Conservation (phyloP, 2,329 filamentous ascomycete genomes). For the Whalleya microplaca region DNA sequence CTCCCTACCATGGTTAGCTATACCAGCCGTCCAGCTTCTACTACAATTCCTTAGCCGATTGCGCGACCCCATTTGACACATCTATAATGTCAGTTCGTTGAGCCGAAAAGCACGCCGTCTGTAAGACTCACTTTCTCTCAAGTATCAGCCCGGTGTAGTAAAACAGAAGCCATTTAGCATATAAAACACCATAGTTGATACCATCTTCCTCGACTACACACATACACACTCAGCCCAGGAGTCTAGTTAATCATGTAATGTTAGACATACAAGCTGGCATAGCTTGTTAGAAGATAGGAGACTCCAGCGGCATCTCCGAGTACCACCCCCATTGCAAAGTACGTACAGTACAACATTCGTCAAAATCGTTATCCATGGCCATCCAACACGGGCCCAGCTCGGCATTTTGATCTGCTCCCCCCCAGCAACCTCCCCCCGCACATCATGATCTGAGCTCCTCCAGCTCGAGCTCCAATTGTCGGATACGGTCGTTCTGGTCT, state of each 20-base stretch:
- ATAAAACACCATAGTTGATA: background rate
- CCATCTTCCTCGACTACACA: slow-evolving; percentile 1
- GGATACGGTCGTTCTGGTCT: slow-evolving; percentile 70
- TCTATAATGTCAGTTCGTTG: too few relatives aligned
- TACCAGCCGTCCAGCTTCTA: too few relatives aligned
- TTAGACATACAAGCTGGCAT: slow-evolving; percentile 20
- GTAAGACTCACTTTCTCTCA: background rate
- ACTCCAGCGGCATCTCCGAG: slow-evolving; percentile 8
- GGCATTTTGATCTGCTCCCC: slow-evolving; percentile 18
- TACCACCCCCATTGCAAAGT: slow-evolving; percentile 22
- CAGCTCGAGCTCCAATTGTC: slow-evolving; percentile 69
- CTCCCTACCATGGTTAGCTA: too few relatives aligned
- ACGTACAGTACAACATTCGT: slow-evolving; percentile 33
- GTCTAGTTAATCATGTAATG: background rate
- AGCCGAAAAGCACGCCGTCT: too few relatives aligned
- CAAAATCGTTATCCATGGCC: slow-evolving; percentile 30
- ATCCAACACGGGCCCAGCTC: slow-evolving; percentile 12
- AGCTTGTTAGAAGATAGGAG: slow-evolving; percentile 21
- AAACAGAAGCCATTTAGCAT: too few relatives aligned
- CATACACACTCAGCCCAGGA: too few relatives aligned
- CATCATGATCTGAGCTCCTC: slow-evolving; percentile 63
- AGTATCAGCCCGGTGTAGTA: background rate
- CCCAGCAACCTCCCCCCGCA: background rate
- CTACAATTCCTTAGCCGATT: too few relatives aligned
- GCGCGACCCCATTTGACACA: too few relatives aligned